phyloP scores from a whole-genome alignment of 1,284 basidiomycete genomes.

The Ustilago nuda region DNA sequence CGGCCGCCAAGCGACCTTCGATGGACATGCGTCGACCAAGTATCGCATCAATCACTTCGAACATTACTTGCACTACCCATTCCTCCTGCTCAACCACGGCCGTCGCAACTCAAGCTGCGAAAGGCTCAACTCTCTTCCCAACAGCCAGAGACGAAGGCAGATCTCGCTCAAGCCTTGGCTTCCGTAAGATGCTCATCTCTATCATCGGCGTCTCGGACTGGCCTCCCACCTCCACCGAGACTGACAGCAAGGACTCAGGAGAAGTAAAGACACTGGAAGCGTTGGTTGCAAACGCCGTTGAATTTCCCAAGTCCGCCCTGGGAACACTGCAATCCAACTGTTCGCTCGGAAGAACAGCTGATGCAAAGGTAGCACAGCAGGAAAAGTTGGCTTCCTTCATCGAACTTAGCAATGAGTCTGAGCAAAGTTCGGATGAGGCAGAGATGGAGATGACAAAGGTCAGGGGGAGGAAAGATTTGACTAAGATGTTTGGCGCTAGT shows the following conservation, averaged over 20 bases:
- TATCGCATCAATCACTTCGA: constrained; percentile 12
- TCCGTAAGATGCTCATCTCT: constrained; percentile 27
- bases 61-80: constrained; percentile 9
- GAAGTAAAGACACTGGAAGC: constrained; percentile 18
- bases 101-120: neutral
- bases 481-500: constrained; percentile 38
- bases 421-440: constrained; percentile 4
- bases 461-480: constrained; percentile 29
- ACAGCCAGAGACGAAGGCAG: neutral
- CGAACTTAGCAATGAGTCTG: neutral
- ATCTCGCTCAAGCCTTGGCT: constrained; percentile 26
- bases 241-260: neutral
- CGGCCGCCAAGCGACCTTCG: constrained; percentile 10
- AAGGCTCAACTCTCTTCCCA: neutral
- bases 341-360: neutral
- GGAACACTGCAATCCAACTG: neutral
- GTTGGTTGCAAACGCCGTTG: constrained; percentile 25
- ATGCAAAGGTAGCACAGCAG: neutral
- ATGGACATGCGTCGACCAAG: constrained; percentile 30
- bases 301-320: constrained; percentile 4
- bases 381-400: constrained; percentile 1
- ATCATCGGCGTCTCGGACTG: constrained; percentile 7
- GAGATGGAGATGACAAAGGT: neutral
- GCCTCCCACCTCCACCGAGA: neutral
- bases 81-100: neutral